Evolutionary conservation across 2,329 filamentous ascomycete species (phyloP), one percentile per base, ranked within the genome.

Genomic region (Colletotrichum ledebouriae): DNA sequence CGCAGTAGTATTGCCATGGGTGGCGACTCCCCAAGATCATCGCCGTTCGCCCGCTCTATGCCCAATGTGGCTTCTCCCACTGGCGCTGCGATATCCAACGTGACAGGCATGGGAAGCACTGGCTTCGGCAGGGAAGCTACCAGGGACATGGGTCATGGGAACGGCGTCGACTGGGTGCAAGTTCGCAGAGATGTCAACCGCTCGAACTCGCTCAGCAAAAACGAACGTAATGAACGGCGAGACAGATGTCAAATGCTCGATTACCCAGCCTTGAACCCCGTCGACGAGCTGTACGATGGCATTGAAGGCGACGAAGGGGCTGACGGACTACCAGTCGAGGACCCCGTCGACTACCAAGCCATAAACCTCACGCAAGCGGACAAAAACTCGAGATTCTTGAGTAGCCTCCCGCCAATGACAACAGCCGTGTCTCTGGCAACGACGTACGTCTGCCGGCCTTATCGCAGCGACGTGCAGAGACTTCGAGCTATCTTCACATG

Each of bases 211-310:
- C 84, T 98, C 42, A 97, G 94, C 78, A 91, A 90, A 70, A 96
- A 95, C 72, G 96, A 99, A 81, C 88, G 91, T 20, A 85, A 89
- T 44, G 96, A 99, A 76, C 86, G 95, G 61, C 90, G 89, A 49
- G 95, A 99, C 74, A 88, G 95, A 61, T 98, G 94, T 75, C 92
- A 97, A 75, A 96, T 98, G 93, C 89, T 98, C 83, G 94, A 98
- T 72, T 90, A 97, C 71, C 91, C 94, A 0, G 92, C 94, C 0
- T 87, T 98, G 50, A 93, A 94, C 69, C 94, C 97, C 0, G 91
- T 98, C 3, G 94, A 98, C 71, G 93, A 97, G 74, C 85, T 99
- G 4, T 91, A 93, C 72, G 92, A 94, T 71, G 90, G 89, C 60
- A 90, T 94, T 10, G 91, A 98, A 76, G 96, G 96, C 7, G 94